Evolutionary conservation across 768 basidiomycete genomes (phyloP), one percentile per base, ranked within the genome.

Genomic region (Erythrobasidium yunnanense): DNA sequence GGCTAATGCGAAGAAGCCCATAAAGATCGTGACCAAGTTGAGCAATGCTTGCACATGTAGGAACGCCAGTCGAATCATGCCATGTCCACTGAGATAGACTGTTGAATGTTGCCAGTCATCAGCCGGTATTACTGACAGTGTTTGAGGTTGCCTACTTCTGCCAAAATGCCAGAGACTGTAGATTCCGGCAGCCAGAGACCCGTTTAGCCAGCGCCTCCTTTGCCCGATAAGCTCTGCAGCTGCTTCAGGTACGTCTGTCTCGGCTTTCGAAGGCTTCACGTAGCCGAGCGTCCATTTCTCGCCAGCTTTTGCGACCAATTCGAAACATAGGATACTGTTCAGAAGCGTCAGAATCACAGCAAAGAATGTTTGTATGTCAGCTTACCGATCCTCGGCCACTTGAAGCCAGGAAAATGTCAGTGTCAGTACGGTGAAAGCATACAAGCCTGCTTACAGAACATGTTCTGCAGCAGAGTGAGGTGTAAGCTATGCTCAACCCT

Each of bases 141-240:
- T n/a, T n/a, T 57, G n/a, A 25, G 55, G 38, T 30, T 17, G 25
- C 46, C 23, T 22, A 62, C 32, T 58, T 18, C 23, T 53, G 0
- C 67, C 70, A 5, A 73, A 96, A 77, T 93, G 87, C 73, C 90
- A 86, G n/a, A 95, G 77, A 4, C 90, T 85, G 77, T 93, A 93
- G 85, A 90, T 71, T 46, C 65, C 68, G 33, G 67, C 62, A 2
- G 70, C 69, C 35, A 95, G 93, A 7, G 90, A 92, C 54, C 93
- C 92, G 74, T 96, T 97, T 72, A 96, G 75, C 93, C 92, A 96
- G 70, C 92, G 86, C 69, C 92, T 84, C 75, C 92, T 87, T 76
- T 97, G 92, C 46, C 90, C 87, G 75, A 96, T 96, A 66, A 96
- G 78, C 57, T 97, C 92, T 8, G 84, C 82, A 6, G 90, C 90